These are phyloP conservation scores for Exophiala phaeomuriformis DNA, from an alignment of 2,329 filamentous ascomycete genomes.

Conservation along the genomic window DNA sequence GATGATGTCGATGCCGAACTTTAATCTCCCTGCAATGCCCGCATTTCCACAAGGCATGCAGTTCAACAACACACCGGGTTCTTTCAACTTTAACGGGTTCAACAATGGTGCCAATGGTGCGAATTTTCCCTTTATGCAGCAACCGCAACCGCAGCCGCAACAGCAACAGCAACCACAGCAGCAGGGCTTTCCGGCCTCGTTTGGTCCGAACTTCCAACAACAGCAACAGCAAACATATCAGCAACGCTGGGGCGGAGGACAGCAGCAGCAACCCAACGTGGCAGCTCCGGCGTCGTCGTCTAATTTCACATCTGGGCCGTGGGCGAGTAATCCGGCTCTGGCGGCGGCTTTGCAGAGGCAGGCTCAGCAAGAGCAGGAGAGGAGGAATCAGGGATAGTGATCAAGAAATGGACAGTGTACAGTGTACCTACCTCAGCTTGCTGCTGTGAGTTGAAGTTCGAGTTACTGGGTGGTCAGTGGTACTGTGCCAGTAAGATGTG, in stretches of 20 bases:
- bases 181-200: not conserved
- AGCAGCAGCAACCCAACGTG: slow-evolving; percentile 21
- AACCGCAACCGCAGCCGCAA: not conserved
- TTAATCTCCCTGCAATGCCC: slow-evolving; percentile 18
- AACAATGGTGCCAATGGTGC: slow-evolving; percentile 3
- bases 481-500: too few relatives aligned
- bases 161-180: not conserved
- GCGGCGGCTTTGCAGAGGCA: slow-evolving; percentile 23
- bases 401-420: not conserved
- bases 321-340: slow-evolving; percentile 20
- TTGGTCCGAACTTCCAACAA: slow-evolving; percentile 29
- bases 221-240: slow-evolving; percentile 35
- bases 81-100: slow-evolving; percentile 17
- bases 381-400: slow-evolving; percentile 11
- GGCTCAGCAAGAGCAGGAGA: slow-evolving; percentile 19
- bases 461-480: too few relatives aligned
- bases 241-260: slow-evolving; percentile 41
- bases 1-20: slow-evolving; percentile 7
- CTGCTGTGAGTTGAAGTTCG: too few relatives aligned
- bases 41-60: slow-evolving; percentile 17
- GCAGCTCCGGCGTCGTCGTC: not conserved
- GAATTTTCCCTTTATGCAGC: slow-evolving; percentile 7
- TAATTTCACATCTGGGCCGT: slow-evolving; percentile 8
- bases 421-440: too few relatives aligned
- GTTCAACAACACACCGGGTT: slow-evolving; percentile 1